Base-by-base conservation (phyloP, 2,329 filamentous ascomycete species). In the Sporothrix globosa region DNA sequence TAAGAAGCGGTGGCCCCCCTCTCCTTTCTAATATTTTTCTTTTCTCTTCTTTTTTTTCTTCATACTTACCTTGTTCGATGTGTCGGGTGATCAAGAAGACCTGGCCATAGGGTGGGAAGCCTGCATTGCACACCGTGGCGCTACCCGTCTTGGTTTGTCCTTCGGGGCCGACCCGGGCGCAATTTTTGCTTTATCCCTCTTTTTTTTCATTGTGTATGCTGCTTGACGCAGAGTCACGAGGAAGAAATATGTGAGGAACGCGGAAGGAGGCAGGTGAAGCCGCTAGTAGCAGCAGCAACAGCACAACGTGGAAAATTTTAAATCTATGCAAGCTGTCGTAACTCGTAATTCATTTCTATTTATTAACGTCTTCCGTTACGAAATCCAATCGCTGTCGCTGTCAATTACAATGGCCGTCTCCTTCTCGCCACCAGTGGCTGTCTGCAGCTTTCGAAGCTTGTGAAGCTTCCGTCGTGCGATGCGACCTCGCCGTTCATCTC, bases 41-140 rank as follows among this genome's bases (percentile, higher is more conserved):
- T 48, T 70, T 30, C 46, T 71, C 72, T 67, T 71, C 54, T 73
- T 73, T 74, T 70, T 71, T 46, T 73, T 73, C 72, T 74, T 74
- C 73, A 74, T 74, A 74, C 73, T 74, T 74, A 74, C 73, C 73
- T 74, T 74, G 73, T 74, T 74, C 73, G 73, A 74, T 74, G 73
- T 73, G 73, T 74, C 73, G 73, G 73, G 73, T 74, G 73, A 74
- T 74, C 73, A 74, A 60, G 71, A 74, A 74, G 66, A 74, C 73
- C 73, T 74, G 73, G 65, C 73, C 73, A 74, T 74, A 74, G 73
- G 73, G 73, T 74, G 73, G 73, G 73, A 74, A 74, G 73, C 73
- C 73, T 74, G 73, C 73, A 74, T 74, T 74, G 73, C 73, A 74
- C 73, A 73, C 71, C 73, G 73, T 74, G 73, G 73, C 69, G 73